Evolutionary conservation across 331 rosid species (phyloP).

Genomic region (Prunus yedoensis): DNA sequence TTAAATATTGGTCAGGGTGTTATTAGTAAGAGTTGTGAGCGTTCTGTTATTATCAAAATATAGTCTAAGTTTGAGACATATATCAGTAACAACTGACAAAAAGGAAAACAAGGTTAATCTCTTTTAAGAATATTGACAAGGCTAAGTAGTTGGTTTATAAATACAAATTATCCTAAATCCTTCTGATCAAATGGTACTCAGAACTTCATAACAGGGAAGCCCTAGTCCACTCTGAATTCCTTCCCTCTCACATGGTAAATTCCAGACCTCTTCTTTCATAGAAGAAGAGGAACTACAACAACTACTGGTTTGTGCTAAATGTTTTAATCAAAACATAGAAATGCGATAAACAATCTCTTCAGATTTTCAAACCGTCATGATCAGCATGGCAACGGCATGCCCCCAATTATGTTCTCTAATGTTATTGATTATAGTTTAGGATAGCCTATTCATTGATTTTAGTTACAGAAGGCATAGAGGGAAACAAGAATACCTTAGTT

Average conservation of each 20-base stretch:
- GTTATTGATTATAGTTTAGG: not conserved
- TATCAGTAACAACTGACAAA: not conserved
- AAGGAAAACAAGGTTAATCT: not conserved
- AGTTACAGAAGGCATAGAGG: not conserved
- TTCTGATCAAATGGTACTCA: not conserved
- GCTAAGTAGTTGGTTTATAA: not conserved
- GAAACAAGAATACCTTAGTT: conserved; percentile 57
- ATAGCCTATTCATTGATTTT: not conserved
- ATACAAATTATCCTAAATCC: not conserved
- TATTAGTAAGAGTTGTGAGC: not conserved
- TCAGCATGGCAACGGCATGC: not conserved
- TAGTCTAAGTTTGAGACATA: not conserved
- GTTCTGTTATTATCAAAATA: not conserved
- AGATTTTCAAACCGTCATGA: not conserved
- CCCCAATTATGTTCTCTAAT: not conserved
- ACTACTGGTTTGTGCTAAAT: not conserved
- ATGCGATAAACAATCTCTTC: not conserved
- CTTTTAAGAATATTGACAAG: no score
- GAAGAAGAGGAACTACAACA: not conserved
- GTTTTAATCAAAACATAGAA: not conserved
- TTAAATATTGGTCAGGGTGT: not conserved
- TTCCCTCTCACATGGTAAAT: not conserved
- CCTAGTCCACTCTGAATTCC: not conserved
- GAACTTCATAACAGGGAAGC: not conserved
- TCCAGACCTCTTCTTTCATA: not conserved